Base-by-base conservation (phyloP, 495 filamentous ascomycete species). In the Aspergillus sclerotiicarbonarius region DNA sequence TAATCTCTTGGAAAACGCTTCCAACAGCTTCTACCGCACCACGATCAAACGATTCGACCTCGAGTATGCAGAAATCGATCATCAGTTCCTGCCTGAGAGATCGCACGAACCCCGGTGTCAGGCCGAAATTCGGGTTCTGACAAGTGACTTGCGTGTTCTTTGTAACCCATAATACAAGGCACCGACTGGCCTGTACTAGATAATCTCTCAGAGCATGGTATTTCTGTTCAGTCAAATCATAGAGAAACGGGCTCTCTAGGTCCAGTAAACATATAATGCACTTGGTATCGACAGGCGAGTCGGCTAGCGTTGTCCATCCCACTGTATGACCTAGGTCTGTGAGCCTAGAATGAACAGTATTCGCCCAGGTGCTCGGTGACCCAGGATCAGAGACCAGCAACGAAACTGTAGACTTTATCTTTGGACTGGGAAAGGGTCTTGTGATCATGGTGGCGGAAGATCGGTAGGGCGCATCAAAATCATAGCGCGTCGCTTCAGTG, bases 121-220 rank as follows among this genome's bases (percentile, higher is more conserved):
- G 39, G 4, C 39, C 33, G 9, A 45, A 54, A 0, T 33, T 29
- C 8, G 54, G 54, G 16, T 56, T 33, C 12, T 12, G 5, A 18
- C 31, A 32, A 9, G n/a, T 21, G n/a, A 47, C 3, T 19, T 39
- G 31, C 6, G 54, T 37, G 8, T 18, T 13, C 4, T 41, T 21
- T 1, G 47, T 57, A 8, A 57, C 45, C 55, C 55, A 57, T 1
- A 55, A 13, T 8, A 55, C 30, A 8, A 30, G 53, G 3, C 20
- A 25, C 0, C 39, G n/a, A 10, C 39, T 39, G 1, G 31, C 16
- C 8, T 46, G 9, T 6, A 37, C 10, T 1, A 47, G 29, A 6
- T 45, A 44, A 20, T 9, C 20, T 44, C 29, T 29, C 8, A 47
- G 10, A 16, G 41, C 20, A 6, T 16, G 5, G 13, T 45, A 47